Conservation (phyloP, 768 basidiomycete genomes). For the Lactifluus piperatus region DNA sequence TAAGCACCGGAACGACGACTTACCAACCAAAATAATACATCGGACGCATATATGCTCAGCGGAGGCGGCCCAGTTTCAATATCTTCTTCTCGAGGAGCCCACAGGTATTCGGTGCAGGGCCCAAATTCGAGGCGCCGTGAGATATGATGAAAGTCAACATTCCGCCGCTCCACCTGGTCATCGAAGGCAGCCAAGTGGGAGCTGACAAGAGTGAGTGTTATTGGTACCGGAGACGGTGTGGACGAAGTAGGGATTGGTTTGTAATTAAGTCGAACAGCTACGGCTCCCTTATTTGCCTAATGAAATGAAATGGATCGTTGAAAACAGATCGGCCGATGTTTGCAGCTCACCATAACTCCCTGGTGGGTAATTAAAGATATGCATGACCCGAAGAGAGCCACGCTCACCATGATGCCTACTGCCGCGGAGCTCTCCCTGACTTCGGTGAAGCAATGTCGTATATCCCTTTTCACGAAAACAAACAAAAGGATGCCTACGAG, state of each 20-base stretch:
- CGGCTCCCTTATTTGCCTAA: conserved; percentile 83
- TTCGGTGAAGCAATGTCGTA: conserved; percentile 44
- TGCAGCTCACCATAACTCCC: conserved; percentile 1
- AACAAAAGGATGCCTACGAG: conserved; percentile 80
- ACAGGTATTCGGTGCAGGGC: conserved; percentile 22
- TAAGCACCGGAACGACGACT: neutral
- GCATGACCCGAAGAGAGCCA: neutral
- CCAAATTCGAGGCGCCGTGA: conserved; percentile 49
- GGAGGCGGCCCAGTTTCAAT: neutral
- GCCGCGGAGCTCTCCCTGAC: conserved; percentile 48
- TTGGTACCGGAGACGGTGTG: conserved; percentile 29
- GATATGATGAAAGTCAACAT: conserved; percentile 68
- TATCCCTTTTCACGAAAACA: conserved; percentile 48
- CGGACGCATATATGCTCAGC: conserved; percentile 12
- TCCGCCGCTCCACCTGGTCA: conserved; percentile 65
- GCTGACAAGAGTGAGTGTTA: conserved; percentile 64
- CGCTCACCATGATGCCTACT: conserved; percentile 63
- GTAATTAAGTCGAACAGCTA: conserved; percentile 54
- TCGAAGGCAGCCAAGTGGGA: conserved; percentile 81
- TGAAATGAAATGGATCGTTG: neutral
- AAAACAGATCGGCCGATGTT: neutral
- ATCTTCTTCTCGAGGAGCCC: neutral
- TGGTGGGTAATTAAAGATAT: neutral
- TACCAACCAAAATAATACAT: conserved; percentile 19
- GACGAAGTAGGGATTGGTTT: conserved; percentile 32